Evolutionary conservation across 345 rosid species (phyloP), one percentile per base, ranked within the genome.

Genomic region (Populus tremula): DNA sequence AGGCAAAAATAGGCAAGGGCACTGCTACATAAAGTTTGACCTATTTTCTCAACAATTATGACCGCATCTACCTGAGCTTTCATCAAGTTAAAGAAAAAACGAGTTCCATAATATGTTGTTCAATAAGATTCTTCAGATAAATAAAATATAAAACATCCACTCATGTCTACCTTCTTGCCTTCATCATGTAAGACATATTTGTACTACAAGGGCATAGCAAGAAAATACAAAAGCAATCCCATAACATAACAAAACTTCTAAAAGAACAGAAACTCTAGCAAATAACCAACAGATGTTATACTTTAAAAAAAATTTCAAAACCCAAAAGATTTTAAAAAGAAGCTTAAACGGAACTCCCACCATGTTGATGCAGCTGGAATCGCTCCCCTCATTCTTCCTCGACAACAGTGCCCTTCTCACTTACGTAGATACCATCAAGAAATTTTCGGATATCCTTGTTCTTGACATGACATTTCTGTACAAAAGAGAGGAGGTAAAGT

Each of bases 351-450:
- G 61, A 21, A 45, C 17, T 45, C 50, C 50, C 50, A 3, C 50
- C 50, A 53, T 21, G 62, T 54, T 54, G 62, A 21, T 21, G 62
- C 62, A 54, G 2, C 62, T 21, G 25, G 27, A 54, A 54, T 54
- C 12, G 25, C 27, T 21, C 62, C 62, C 62, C 62, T 59, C 63
- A 59, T 25, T 59, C 86, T 36, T 85, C 91, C 41, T 45, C 87
- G 0, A 56, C 82, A 27, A 90, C 83, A 71, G 82, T 87, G 59
- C 89, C 86, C 82, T 77, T 90, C 86, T 89, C 90, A 35, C 90
- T 88, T 38, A 89, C 88, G 71, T 89, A 89, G 80, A 89, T 88
- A 68, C 93, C 93, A 39, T 90, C 93, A 71, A 89, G 91, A 75
- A 88, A 88, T 80, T 88, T 89, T 73, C 93, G 82, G 16, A 90